Conservation (phyloP, 305 asterid species). For the Euphrasia arctica region DNA sequence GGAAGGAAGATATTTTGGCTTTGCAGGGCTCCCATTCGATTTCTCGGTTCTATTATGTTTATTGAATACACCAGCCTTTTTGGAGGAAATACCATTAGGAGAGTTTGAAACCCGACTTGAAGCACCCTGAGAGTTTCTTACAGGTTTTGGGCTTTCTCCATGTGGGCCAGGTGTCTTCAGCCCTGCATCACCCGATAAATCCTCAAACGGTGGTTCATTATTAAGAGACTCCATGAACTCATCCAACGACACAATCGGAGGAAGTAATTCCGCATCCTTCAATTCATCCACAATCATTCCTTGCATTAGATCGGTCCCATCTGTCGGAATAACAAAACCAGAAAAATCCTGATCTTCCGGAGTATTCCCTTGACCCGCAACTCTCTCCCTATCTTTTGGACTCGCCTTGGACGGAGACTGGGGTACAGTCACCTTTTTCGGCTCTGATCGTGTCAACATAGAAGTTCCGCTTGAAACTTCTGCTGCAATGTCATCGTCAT, state of each 20-base stretch:
- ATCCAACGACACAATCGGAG: slow-evolving; percentile 90
- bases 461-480: slow-evolving; percentile 75
- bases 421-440: slow-evolving; percentile 37
- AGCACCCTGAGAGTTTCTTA: slow-evolving; percentile 26
- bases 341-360: slow-evolving; percentile 51
- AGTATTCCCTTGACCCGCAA: background rate
- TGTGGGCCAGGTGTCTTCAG: slow-evolving; percentile 32
- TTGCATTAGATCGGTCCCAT: slow-evolving; percentile 92
- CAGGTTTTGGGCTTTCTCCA: slow-evolving; percentile 40
- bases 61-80: slow-evolving; percentile 34
- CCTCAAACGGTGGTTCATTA: slow-evolving; percentile 88
- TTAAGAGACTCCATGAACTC: slow-evolving; percentile 98
- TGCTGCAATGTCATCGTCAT: slow-evolving; percentile 51
- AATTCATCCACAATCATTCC: slow-evolving; percentile 92
- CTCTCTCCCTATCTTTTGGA: slow-evolving; percentile 39
- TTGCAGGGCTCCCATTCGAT: slow-evolving; percentile 34
- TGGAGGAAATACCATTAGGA: slow-evolving; percentile 37
- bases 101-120: slow-evolving; percentile 39
- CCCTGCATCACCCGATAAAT: slow-evolving; percentile 50
- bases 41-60: slow-evolving; percentile 29
- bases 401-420: slow-evolving; percentile 40
- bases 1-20: slow-evolving; percentile 29
- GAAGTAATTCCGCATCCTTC: slow-evolving; percentile 80
- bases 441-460: slow-evolving; percentile 36
- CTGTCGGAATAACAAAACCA: slow-evolving; percentile 71